Evolutionary conservation across 805 yeast genomes (phyloP).

Genomic region (Hanseniaspora lindneri): DNA sequence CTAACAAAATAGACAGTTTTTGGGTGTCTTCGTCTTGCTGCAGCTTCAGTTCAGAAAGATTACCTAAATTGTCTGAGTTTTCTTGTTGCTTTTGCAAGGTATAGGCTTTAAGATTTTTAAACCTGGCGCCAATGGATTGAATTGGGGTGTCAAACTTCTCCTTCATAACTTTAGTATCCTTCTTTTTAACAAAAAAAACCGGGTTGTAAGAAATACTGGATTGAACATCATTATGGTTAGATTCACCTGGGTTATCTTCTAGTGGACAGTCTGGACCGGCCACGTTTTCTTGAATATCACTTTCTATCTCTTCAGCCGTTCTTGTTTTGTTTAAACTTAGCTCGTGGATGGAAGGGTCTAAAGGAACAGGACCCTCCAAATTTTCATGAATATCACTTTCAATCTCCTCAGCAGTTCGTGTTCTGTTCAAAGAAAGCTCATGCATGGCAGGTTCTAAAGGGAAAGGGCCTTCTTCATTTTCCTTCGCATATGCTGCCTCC

Average conservation of each 20-base stretch:
- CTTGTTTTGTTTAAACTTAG: not conserved
- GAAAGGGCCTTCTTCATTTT: not conserved
- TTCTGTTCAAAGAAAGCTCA: not conserved
- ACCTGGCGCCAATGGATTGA: constrained; percentile 2
- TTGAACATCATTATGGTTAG: not conserved
- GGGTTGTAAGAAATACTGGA: constrained; percentile 13
- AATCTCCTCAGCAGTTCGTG: constrained; percentile 1
- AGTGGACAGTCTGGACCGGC: not conserved
- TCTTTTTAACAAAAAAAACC: constrained; percentile 10
- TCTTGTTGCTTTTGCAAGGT: not conserved
- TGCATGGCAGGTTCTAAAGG: constrained; percentile 4
- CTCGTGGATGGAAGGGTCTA: not conserved
- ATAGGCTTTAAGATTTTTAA: constrained; percentile 1
- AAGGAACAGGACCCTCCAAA: not conserved
- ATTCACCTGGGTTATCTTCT: not conserved
- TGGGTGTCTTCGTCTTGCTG: not conserved
- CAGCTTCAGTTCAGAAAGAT: not conserved
- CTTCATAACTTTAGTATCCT: constrained; percentile 1
- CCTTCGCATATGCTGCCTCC: not conserved
- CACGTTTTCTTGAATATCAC: constrained; percentile 1
- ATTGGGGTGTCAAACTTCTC: not conserved
- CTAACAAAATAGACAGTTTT: not conserved
- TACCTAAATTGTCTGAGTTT: not conserved
- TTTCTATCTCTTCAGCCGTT: not conserved
- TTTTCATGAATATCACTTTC: constrained; percentile 4